Evolutionary conservation across 345 rosid genomes (phyloP), one percentile per base, ranked within the genome.

Genomic region (Chamaenerion angustifolium): DNA sequence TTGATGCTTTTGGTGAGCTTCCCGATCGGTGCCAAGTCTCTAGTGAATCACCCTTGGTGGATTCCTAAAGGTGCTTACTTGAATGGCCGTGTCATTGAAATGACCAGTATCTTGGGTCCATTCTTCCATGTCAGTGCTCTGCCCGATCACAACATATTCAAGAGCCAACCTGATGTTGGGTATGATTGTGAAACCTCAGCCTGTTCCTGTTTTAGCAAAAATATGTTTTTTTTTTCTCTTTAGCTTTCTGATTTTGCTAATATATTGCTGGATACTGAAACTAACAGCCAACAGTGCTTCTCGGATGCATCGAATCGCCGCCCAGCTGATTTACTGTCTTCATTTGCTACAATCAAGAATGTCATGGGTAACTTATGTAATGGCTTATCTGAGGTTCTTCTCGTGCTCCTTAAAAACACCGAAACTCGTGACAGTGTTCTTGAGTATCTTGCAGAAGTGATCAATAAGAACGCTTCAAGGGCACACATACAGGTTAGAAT

Each of bases 121-220:
- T 92, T 87, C 65, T 82, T 92, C 55, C 96, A 84, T 64, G 83
- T 87, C n/a, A 92, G 98, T 53, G 90, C 95, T 10, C 58, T 84
- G 75, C 96, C 84, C 9, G 98, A 92, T 76, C 72, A 73, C 17
- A 48, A 77, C 23, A 77, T 76, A 49, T 92, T 92, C 71, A 84
- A 84, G 83, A 79, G 82, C 76, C 88, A 77, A 57, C 98, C 96
- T 23, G 98, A 92, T 70, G 90, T 92, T 52, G 96, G 95, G 98
- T 87, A 45, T 18, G 48, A n/a, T 11, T 54, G 8, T 42, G 46
- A 18, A 42, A 19, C 14, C 16, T 41, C 1, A 4, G 48, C 12
- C 43, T 44, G 11, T 21, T 25, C n/a, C 40, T 21, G 48, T 54
- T 56, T 18, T 11, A 5, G 15, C 11, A 12, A 12, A 12, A 37